Evolutionary conservation across 257 asterid species (phyloP).

Genomic region (Lithospermum erythrorhizon): DNA sequence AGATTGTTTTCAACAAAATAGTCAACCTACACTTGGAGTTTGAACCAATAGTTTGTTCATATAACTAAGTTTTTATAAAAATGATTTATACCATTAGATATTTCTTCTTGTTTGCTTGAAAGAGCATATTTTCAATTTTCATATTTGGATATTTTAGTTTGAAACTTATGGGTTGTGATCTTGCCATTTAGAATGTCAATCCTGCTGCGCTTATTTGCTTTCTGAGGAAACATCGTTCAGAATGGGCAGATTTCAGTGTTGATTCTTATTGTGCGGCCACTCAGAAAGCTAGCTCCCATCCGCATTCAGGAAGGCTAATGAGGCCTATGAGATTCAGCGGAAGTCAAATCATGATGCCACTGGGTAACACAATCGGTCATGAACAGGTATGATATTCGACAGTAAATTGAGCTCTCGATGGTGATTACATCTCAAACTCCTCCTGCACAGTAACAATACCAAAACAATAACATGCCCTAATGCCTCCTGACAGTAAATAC

Average conservation of each 20-base stretch:
- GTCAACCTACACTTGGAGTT: no score
- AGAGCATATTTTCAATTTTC: neutral
- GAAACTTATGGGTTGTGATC: constrained; percentile 2
- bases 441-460: no score
- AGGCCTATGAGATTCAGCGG: constrained; percentile 60
- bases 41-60: no score
- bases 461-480: no score
- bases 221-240: constrained; percentile 83
- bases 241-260: constrained; percentile 85
- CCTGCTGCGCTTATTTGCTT: constrained; percentile 80
- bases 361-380: constrained; percentile 72
- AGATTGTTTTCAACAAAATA: no score
- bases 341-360: constrained; percentile 68
- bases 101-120: neutral
- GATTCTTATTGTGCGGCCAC: constrained; percentile 79
- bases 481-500: no score
- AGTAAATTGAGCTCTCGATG: neutral
- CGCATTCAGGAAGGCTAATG: constrained; percentile 59
- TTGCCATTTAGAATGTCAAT: constrained; percentile 49
- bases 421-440: neutral
- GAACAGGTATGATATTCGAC: constrained; percentile 48
- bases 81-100: no score
- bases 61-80: no score
- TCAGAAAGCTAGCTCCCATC: constrained; percentile 54
- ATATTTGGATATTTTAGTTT: neutral